Percentiles rank a stretch among this genome's conserved stretches.
Evolutionary conservation across 2,329 filamentous ascomycete genomes (phyloP).

Genomic region (Colletotrichum eleusines): DNA sequence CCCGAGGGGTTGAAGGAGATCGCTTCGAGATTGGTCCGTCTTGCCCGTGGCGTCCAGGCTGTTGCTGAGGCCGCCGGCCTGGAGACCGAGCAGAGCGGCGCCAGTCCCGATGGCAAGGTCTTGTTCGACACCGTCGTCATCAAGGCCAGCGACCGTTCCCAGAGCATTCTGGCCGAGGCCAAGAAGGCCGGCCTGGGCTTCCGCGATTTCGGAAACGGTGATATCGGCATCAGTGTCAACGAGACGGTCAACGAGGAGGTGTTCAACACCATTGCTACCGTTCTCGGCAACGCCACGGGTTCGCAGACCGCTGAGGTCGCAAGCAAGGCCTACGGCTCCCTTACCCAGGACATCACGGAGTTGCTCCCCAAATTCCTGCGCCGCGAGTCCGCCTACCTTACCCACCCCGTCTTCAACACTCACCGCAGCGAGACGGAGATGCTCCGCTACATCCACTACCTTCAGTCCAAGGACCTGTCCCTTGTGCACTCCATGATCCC

Average conservation of each 20-base stretch:
- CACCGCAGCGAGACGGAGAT: slow-evolving; percentile 96
- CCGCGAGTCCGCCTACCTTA: slow-evolving; percentile 81
- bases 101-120: slow-evolving; percentile 66
- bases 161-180: slow-evolving; percentile 63
- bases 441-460: slow-evolving; percentile 90
- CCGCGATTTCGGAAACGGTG: slow-evolving; percentile 69
- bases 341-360: slow-evolving; percentile 51
- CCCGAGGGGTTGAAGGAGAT: slow-evolving; percentile 86
- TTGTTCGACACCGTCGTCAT: slow-evolving; percentile 87
- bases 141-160: slow-evolving; percentile 63
- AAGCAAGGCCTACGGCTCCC: slow-evolving; percentile 52
- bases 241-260: slow-evolving; percentile 68
- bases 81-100: slow-evolving; percentile 69
- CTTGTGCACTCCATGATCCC: slow-evolving; percentile 98
- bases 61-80: slow-evolving; percentile 73
- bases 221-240: slow-evolving; percentile 81
- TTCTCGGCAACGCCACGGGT: slow-evolving; percentile 47
- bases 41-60: slow-evolving; percentile 76
- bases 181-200: slow-evolving; percentile 69
- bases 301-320: slow-evolving; percentile 56
- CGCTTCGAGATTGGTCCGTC: slow-evolving; percentile 80
- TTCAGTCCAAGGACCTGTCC: slow-evolving; percentile 94
- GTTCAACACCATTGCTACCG: slow-evolving; percentile 60
- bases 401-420: slow-evolving; percentile 93
- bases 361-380: slow-evolving; percentile 70